Base-by-base conservation (phyloP, 805 yeast genomes). In the Candida oleophila region DNA sequence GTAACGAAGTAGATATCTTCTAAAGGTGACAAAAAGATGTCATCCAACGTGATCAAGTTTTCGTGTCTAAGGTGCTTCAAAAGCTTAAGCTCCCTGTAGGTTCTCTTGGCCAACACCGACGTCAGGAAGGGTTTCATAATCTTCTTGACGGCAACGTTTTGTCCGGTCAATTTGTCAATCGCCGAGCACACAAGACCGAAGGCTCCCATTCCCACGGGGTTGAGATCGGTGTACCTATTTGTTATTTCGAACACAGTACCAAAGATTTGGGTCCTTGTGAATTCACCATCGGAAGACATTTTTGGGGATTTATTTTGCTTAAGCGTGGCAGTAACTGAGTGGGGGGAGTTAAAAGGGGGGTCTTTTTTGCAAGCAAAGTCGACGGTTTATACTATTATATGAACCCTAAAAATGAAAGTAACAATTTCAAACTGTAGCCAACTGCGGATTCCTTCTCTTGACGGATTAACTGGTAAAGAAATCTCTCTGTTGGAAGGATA, bases 191-290 rank as follows among this genome's bases (percentile, higher is more conserved):
- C 99, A 16, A 94, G 77, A 3, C 99, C 99, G 64, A 94, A 94
- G 5, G 99, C 99, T 21, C 99, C 99, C 99, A 94, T 94, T 0
- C 99, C 99, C 43, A 94, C 97, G 1, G 99, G 99, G 61, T 90
- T 92, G 51, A 94, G 77, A 61, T 92, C 96, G 3, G 88, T 80
- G 70, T 94, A 94, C 54, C 97, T 72, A 59, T 81, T 83, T 37
- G 97, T 91, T 53, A 90, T 89, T 67, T 91, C 97, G 63, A 91
- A 91, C 39, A 91, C 92, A 1, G 98, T 91, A 43, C 97, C 97
- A 60, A 91, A 91, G 51, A 91, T 91, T 65, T 91, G 96, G 7
- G 96, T 89, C 70, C 96, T 80, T 21, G 78, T 75, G 55, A 72
- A 72, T 55, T 72, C 77, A 42, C 77, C 76, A 49, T 71, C 73